Base-by-base conservation (phyloP, 257 asterid genomes). In the Prunella vulgaris region DNA sequence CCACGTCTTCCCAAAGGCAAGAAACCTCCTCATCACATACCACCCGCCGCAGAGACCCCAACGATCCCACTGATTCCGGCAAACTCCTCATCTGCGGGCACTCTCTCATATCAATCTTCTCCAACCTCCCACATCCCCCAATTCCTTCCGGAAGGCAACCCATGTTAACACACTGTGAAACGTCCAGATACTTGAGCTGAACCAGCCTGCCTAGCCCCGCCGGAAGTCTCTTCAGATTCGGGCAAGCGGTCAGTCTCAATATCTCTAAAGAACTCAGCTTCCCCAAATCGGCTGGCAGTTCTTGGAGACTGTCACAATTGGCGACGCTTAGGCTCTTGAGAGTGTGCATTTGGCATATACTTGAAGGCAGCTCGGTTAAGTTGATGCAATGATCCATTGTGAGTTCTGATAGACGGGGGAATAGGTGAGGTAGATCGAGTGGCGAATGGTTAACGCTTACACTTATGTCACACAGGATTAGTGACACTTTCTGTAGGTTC, bases 61-160 rank as follows among this genome's bases (percentile, higher is more conserved):
- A 59, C 13, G 33, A 28, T 18, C 20, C 67, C 56, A 84, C 79
- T 0, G 95, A 81, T n/a, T n/a, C 59, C 0, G 98, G 98, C 78
- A 92, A 70, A 20, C 71, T 77, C 72, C 69, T 79, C 22, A 90
- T 68, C 73, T 71, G 77, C 5, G 89, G 83, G 60, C 98, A 92
- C 81, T 85, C 98, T 60, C 91, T 85, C 98, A 92, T 92, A 66
- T 92, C 97, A 30, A 90, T 90, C 81, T 90, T 86, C 88, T 90
- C 97, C 9, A 92, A 73, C 20, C 81, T 83, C n/a, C 3, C 71
- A 60, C 98, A 92, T 13, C 83, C 86, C 1, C 90, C 93, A 4
- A 88, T 83, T 18, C 79, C 86, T 69, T 83, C 94, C 0, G 97
- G 97, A 14, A 92, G 90, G 54, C 88, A 73, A 38, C 77, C 81